phyloP scores from a whole-genome alignment of 176 grass and related monocot species.

The Cenchrus americanus region DNA sequence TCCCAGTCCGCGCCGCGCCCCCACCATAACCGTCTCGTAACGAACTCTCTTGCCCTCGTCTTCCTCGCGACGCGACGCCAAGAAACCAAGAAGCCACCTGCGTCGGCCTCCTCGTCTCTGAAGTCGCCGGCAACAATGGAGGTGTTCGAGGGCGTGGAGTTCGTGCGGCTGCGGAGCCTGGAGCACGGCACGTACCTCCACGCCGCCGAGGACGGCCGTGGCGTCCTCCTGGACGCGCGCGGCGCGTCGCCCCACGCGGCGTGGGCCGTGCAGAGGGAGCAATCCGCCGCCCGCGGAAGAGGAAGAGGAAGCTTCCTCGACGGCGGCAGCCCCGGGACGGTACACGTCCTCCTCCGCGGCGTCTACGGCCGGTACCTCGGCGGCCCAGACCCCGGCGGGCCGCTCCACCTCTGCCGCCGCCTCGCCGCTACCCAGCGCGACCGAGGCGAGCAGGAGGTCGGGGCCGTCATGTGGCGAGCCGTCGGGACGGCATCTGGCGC shows the following conservation, averaged over 20 bases:
- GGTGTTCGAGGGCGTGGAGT: conserved; percentile 29
- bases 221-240: background rate
- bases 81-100: conserved; percentile 10
- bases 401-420: background rate
- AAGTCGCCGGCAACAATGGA: conserved; percentile 14
- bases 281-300: background rate
- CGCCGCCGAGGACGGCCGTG: background rate
- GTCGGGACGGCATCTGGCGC: background rate
- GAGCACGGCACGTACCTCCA: conserved; percentile 12
- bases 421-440: background rate
- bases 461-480: background rate
- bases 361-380: conserved; percentile 11
- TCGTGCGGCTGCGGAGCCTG: conserved; percentile 30
- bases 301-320: background rate
- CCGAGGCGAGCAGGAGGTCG: background rate
- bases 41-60: background rate
- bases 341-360: background rate
- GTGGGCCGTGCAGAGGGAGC: background rate
- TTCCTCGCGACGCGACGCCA: background rate
- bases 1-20: background rate
- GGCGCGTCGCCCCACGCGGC: background rate
- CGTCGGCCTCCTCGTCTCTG: background rate
- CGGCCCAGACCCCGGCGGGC: background rate
- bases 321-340: background rate
- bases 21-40: background rate